phyloP scores from a whole-genome alignment of 768 basidiomycete species.

The Trametes maxima region DNA sequence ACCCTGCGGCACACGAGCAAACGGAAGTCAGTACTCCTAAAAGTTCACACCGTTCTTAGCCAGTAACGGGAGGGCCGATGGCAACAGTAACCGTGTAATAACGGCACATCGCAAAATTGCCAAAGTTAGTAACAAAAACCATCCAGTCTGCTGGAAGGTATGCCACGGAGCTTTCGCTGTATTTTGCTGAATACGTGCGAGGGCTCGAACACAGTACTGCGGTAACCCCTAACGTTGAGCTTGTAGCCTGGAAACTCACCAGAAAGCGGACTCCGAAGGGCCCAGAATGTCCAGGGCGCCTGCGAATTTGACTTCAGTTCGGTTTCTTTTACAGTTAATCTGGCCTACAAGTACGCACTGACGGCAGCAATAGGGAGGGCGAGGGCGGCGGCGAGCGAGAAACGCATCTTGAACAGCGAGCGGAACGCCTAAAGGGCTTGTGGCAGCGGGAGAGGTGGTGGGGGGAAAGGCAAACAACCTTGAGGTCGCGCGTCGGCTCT shows the following conservation, averaged over 20 bases:
- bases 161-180: no score
- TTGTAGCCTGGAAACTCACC: conserved; percentile 27
- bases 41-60: no score
- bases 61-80: no score
- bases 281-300: conserved; percentile 35
- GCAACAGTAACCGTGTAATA: no score
- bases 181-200: no score
- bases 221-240: background rate
- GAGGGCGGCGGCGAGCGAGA: conserved; percentile 29
- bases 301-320: conserved; percentile 12
- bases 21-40: no score
- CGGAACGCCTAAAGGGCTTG: conserved; percentile 16
- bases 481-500: conserved; percentile 10
- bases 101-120: no score
- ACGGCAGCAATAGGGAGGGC: conserved; percentile 31
- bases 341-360: conserved; percentile 21
- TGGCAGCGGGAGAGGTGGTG: conserved; percentile 22
- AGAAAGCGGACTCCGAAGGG: conserved; percentile 35
- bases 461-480: conserved; percentile 22
- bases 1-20: conserved; percentile 34
- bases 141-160: no score
- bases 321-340: conserved; percentile 2
- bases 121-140: no score
- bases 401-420: conserved; percentile 32
- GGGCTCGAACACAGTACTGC: background rate